A percentile compares a stretch with the other conserved stretches of the same genome.
Evolutionary conservation across 768 basidiomycete species (phyloP).

Genomic region (Russula dissimulans): DNA sequence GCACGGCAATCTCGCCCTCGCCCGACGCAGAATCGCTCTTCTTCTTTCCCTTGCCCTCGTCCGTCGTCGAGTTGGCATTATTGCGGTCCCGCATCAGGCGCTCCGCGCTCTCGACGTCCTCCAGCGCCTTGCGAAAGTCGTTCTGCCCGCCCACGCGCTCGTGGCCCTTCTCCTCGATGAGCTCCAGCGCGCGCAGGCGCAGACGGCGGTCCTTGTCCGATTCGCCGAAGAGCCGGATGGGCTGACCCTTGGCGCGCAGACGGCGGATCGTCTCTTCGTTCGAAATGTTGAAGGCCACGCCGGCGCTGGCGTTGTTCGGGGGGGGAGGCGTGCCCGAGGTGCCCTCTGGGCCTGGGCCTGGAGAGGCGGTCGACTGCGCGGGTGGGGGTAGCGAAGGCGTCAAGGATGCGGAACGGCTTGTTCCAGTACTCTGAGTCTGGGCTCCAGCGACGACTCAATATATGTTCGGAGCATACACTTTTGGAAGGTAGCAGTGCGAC

Average conservation of each 20-base stretch:
- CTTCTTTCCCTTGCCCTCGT: slow-evolving; percentile 50
- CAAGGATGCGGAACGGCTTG: slow-evolving; percentile 10
- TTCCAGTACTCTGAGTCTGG: slow-evolving; percentile 14
- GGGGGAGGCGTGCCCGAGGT: slow-evolving; percentile 25
- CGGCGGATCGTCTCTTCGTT: slow-evolving; percentile 88
- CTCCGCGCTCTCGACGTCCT: slow-evolving; percentile 78
- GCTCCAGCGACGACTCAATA: slow-evolving; percentile 19
- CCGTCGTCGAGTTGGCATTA: slow-evolving; percentile 26
- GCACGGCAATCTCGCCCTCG: slow-evolving; percentile 34
- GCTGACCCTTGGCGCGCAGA: slow-evolving; percentile 85
- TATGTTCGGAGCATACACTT: not conserved
- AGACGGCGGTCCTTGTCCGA: slow-evolving; percentile 88
- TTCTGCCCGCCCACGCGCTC: slow-evolving; percentile 82
- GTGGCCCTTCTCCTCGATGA: slow-evolving; percentile 85
- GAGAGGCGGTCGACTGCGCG: slow-evolving; percentile 25
- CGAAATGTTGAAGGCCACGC: slow-evolving; percentile 68
- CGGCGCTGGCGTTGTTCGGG: slow-evolving; percentile 18
- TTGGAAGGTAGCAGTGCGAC: slow-evolving; percentile 18
- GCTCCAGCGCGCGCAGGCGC: slow-evolving; percentile 84
- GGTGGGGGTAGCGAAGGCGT: slow-evolving; percentile 23
- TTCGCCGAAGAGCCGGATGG: slow-evolving; percentile 91
- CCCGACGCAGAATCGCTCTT: slow-evolving; percentile 38
- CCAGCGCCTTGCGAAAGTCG: slow-evolving; percentile 85
- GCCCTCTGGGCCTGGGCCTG: slow-evolving; percentile 31
- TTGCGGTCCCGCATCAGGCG: slow-evolving; percentile 51